Evolutionary conservation across 2,329 filamentous ascomycete genomes (phyloP), one percentile per base, ranked within the genome.

Genomic region (Aphanoascus verrucosus): DNA sequence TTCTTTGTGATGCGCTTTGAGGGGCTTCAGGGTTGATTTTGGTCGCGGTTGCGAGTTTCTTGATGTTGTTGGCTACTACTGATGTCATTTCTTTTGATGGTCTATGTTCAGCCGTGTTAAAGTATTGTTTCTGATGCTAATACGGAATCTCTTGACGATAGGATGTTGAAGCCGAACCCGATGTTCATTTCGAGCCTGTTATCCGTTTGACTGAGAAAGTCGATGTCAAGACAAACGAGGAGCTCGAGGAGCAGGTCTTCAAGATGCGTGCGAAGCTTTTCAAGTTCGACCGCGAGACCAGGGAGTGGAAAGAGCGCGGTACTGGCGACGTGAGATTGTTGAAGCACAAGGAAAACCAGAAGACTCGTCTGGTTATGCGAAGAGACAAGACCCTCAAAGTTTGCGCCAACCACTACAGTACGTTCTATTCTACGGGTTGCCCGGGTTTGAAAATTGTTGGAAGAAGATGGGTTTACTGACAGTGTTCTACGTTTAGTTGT

Each of bases 191-290:
- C 75, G 88, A 95, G 77, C 93, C 93, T 61, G 89, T 98, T 63
- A 87, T 95, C 67, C 90, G 84, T 75, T 79, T 98, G 67, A 97
- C 91, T 58, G 88, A 98, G 78, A 93, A 94, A 77, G 85, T 97
- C 65, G 91, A 97, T 68, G 86, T 82, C 68, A 94, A 94, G 81
- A 97, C 93, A 72, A 94, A 96, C 76, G 93, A 98, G 75, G 93
- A 98, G 79, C 82, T 85, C 44, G 93, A 98, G 79, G 90, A 97
- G 77, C 88, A 95, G 77, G 79, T 83, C 38, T 98, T 97, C 83
- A 97, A 97, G 84, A 96, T 97, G 91, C 88, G 93, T 65, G 93
- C 93, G 68, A 98, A 98, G 82, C 85, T 98, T 61, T 98, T 98
- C 84, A 91, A 90, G 77, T 98, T 97, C 71, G 85, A 95, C 74